A percentile compares a stretch with the other conserved stretches of the same genome.
phyloP scores from a whole-genome alignment of 768 basidiomycete species.

The Chiua virens region DNA sequence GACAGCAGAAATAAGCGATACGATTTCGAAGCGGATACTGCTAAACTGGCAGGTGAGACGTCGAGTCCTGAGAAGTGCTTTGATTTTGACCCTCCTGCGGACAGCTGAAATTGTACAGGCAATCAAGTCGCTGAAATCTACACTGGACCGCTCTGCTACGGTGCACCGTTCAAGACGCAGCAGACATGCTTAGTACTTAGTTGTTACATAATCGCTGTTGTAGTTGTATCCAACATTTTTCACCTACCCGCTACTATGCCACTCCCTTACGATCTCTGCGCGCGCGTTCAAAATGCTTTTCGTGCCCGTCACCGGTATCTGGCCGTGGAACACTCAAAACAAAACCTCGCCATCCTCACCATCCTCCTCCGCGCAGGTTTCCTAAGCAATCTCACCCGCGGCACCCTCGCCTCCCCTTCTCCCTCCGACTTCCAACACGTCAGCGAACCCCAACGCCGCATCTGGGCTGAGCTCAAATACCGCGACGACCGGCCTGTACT shows the following conservation, averaged over 20 bases:
- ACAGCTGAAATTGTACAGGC: constrained; percentile 77
- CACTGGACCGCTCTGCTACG: constrained; percentile 64
- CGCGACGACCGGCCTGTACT: constrained; percentile 87
- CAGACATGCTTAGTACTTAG: constrained; percentile 54
- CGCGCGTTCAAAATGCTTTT: constrained; percentile 91
- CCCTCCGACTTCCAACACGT: constrained; percentile 62
- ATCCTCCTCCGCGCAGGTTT: constrained; percentile 93
- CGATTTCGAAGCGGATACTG: constrained; percentile 94
- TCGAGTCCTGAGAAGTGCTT: neutral
- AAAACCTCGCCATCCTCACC: constrained; percentile 89
- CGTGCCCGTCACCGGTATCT: constrained; percentile 79
- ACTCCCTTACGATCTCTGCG: constrained; percentile 83
- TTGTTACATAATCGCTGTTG: constrained; percentile 14
- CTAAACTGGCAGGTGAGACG: constrained; percentile 70
- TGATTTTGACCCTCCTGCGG: neutral
- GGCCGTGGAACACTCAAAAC: constrained; percentile 77
- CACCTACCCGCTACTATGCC: constrained; percentile 27
- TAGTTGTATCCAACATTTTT: neutral
- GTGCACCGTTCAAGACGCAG: constrained; percentile 62
- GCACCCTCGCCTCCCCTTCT: constrained; percentile 62
- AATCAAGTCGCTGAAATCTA: constrained; percentile 62
- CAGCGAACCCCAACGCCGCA: constrained; percentile 66
- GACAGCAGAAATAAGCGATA: constrained; percentile 83
- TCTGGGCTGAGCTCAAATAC: constrained; percentile 96
- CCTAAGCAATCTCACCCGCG: constrained; percentile 78